phyloP scores from a whole-genome alignment of 495 filamentous ascomycete species.

The Hyaloscypha variabilis region DNA sequence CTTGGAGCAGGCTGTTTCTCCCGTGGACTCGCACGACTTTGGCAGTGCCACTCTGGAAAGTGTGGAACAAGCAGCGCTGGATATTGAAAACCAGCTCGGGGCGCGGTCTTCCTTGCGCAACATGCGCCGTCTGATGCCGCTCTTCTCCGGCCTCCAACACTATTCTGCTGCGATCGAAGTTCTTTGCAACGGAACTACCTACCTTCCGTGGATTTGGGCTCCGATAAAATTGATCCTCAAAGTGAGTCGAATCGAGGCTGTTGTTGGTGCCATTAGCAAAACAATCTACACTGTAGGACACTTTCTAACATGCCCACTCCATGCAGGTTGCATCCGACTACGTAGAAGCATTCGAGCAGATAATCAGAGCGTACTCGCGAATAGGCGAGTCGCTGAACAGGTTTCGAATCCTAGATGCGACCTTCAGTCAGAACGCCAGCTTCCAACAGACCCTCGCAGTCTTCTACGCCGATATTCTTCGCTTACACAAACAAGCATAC shows the following conservation, averaged over 20 bases:
- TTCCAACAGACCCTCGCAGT: slow-evolving; percentile 38
- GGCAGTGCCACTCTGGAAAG: slow-evolving; percentile 37
- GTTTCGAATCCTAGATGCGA: slow-evolving; percentile 32
- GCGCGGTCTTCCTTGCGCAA: slow-evolving; percentile 31
- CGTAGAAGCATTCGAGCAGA: slow-evolving; percentile 32
- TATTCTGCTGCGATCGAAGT: slow-evolving; percentile 40
- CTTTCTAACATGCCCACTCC: too few species aligned
- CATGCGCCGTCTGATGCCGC: slow-evolving; percentile 36
- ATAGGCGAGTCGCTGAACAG: slow-evolving; percentile 40
- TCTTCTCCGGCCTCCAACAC: slow-evolving; percentile 35
- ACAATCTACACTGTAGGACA: too few species aligned
- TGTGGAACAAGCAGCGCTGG: slow-evolving; percentile 26
- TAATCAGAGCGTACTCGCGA: slow-evolving; percentile 39
- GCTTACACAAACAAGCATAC: slow-evolving; percentile 48
- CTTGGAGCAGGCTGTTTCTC: slow-evolving; percentile 33
- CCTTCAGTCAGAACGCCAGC: slow-evolving; percentile 33
- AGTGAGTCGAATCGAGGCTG: slow-evolving; percentile 31
- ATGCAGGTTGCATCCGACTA: slow-evolving; percentile 24
- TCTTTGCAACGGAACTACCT: slow-evolving; percentile 42
- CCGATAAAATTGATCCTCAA: slow-evolving; percentile 21
- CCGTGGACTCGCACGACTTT: slow-evolving; percentile 34
- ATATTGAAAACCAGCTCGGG: slow-evolving; percentile 33
- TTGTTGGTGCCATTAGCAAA: slow-evolving; percentile 2
- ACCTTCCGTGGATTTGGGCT: slow-evolving; percentile 40
- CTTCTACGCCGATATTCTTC: slow-evolving; percentile 41